Conservation (phyloP, 164 flowering plant genomes). For the Pachysandra terminalis region DNA sequence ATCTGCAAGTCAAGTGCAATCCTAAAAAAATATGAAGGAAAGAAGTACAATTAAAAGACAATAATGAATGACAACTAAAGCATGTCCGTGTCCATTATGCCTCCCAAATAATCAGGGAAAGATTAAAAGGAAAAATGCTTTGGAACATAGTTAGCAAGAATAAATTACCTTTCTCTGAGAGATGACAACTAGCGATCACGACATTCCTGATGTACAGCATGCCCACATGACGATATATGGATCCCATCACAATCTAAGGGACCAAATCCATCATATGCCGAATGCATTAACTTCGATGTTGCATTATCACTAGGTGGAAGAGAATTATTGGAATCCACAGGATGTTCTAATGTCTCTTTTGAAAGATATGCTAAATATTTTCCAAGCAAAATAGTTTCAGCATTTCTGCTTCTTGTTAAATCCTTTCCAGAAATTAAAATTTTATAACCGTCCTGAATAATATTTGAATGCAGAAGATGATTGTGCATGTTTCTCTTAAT, state of each 20-base stretch:
- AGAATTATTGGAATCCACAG: slow-evolving; percentile 32
- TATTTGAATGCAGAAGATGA: slow-evolving; percentile 13
- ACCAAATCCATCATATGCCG: slow-evolving; percentile 61
- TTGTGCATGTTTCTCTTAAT: slow-evolving; percentile 34
- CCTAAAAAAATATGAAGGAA: too few relatives aligned
- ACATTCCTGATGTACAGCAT: slow-evolving; percentile 95
- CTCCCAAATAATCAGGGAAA: too few relatives aligned
- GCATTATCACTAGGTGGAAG: slow-evolving; percentile 15
- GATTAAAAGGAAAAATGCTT: not conserved
- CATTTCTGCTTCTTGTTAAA: slow-evolving; percentile 9
- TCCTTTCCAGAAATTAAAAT: slow-evolving; percentile 20
- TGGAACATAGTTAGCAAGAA: not conserved
- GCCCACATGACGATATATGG: slow-evolving; percentile 93
- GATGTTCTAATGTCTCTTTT: slow-evolving; percentile 32
- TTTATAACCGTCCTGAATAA: slow-evolving; percentile 10
- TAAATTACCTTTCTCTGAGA: slow-evolving; percentile 68
- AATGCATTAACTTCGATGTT: slow-evolving; percentile 19
- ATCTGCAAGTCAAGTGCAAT: too few relatives aligned
- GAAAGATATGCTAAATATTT: slow-evolving; percentile 52
- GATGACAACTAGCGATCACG: slow-evolving; percentile 84
- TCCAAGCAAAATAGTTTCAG: slow-evolving; percentile 43
- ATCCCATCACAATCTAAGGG: slow-evolving; percentile 84
- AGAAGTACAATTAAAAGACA: too few relatives aligned
- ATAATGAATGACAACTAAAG: too few relatives aligned
- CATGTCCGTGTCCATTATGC: too few relatives aligned